These are phyloP conservation scores for Leccinum obscurum DNA, from an alignment of 768 basidiomycete genomes.

Conservation along the genomic window DNA sequence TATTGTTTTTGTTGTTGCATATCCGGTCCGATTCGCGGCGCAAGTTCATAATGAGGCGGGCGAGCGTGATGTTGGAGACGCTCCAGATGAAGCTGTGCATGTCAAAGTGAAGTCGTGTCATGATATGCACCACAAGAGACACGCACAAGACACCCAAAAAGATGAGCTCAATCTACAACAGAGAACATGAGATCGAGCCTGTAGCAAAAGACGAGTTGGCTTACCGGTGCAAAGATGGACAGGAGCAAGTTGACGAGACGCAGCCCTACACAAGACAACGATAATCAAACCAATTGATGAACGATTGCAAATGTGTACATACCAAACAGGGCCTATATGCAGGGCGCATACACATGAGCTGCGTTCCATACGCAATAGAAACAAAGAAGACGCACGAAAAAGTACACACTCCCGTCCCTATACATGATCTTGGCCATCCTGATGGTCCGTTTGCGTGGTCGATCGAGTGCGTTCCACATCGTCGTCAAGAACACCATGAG, in stretches of 20 bases:
- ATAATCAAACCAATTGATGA: neutral
- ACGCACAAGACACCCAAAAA: conserved; percentile 29
- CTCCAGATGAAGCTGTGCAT: conserved; percentile 28
- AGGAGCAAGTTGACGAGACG: conserved; percentile 24
- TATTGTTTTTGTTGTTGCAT: no score
- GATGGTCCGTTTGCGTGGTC: neutral
- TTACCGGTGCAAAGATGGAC: conserved; percentile 23
- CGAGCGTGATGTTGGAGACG: conserved; percentile 32
- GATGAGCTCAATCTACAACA: conserved; percentile 19
- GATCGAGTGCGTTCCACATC: no score
- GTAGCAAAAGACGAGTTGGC: neutral
- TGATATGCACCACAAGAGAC: neutral
- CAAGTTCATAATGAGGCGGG: conserved; percentile 37
- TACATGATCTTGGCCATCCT: conserved; percentile 13
- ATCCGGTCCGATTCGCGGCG: conserved; percentile 18
- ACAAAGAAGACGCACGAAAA: conserved; percentile 18
- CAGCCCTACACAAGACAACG: conserved; percentile 10
- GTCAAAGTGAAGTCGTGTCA: neutral
- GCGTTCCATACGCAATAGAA: neutral
- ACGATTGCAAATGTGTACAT: neutral
- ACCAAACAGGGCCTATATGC: conserved; percentile 25
- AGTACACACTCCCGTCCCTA: conserved; percentile 28
- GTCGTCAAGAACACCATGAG: no score
- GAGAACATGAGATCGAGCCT: neutral
- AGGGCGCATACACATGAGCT: neutral